Evolutionary conservation across 225 moss, liverwort and hornwort genomes (phyloP), one percentile per base, ranked within the genome.

Genomic region (Thuidium tamariscinum): DNA sequence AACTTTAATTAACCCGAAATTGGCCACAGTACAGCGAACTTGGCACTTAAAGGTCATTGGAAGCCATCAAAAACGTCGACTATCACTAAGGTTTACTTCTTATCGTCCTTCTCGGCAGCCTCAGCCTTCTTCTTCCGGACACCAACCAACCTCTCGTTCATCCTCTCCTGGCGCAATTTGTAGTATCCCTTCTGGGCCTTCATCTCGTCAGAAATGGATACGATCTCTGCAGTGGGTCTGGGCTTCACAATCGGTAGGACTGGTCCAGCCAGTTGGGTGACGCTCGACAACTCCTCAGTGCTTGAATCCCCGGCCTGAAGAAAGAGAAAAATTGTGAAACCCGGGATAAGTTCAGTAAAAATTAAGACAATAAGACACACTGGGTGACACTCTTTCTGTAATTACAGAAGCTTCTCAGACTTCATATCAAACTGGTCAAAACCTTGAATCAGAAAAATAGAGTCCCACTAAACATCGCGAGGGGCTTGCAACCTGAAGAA

Each of bases 141-240:
- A 52, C 95, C 96, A 25, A 95, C 91, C 91, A 96, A 86, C 89
- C 87, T 92, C 55, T 80, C 92, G 78, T 96, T 95, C 93, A 84
- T 83, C 88, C 93, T 93, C 88, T 95, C 94, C 29, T 94, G 82
- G 12, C 93, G 91, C 66, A 96, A 89, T 83, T 91, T 94, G 55
- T 88, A 90, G 79, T 94, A 96, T 68, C 90, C 95, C 89, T 90
- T 93, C 60, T 84, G 77, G 41, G 87, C 87, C 90, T 94, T 94
- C 93, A 97, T 81, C 90, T 95, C 95, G 16, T 88, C 88, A 36
- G 90, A 89, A 23, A 95, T 83, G n/a, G 94, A 44, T n/a, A 95
- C 95, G 13, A 95, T 77, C 85, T 95, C 95, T 77, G 91, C 90
- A 30, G 90, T 88, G 23, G 94, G 90, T 84, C 90, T 90, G 37